Evolutionary conservation across 2,329 filamentous ascomycete species (phyloP), one percentile per base, ranked within the genome.

Genomic region (Dothistroma pini): DNA sequence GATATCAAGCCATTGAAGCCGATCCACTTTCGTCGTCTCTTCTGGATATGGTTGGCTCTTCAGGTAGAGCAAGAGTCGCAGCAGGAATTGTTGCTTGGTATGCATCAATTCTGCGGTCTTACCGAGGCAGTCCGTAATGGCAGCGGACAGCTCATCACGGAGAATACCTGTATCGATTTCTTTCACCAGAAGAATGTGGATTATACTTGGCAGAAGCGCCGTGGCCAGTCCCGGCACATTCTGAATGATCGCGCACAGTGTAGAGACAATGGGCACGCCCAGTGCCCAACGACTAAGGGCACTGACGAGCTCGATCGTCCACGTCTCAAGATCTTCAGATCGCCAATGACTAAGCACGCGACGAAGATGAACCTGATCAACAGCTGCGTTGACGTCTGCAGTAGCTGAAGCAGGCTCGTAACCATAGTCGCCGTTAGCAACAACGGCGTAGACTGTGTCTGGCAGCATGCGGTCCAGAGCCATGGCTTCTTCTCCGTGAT

Each of bases 11-110:
- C 96, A 99, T 55, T 84, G 81, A 54, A 87, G 81, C 59, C 95
- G 85, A 67, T 96, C 90, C 8, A 87, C 87, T 66, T 90, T 88
- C 0, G 91, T 96, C 0, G 79, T 78, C 74, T 99, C 95, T 12
- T 86, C 83, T 0, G 90, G 89, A 14, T 88, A 77, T 31, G 84
- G 81, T 71, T 96, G 93, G 3, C 89, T 91, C 41, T 92, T 86
- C n/a, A 99, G 82, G 71, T 97, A 99, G 2, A 99, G 78, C 32
- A 99, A 80, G 3, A 88, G 85, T 64, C 91, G 89, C 44, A 97
- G 83, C 0, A 96, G 78, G 38, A 95, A 82, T 62, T 86, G 86
- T 55, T 89, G 77, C 68, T 91, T 91, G 6, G 86, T 81, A 59
- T 82, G 83, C 78, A 83, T 59, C 67, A 59, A 68, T 1, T 74